phyloP scores from a whole-genome alignment of 176 grass and related monocot genomes.

The Poa pratensis region DNA sequence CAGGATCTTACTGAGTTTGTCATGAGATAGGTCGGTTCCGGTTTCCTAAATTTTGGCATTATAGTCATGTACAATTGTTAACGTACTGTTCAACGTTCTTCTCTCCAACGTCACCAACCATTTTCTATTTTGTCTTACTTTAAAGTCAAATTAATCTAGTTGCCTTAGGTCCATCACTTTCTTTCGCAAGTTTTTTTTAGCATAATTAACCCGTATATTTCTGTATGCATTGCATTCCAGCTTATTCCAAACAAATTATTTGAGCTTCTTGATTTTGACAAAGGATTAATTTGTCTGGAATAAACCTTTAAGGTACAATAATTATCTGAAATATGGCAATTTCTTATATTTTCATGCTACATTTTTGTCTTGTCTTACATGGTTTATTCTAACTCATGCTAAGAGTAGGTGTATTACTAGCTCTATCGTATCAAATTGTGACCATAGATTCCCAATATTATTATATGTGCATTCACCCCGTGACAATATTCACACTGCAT shows the following conservation, averaged over 20 bases:
- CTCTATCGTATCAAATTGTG: too few relatives aligned
- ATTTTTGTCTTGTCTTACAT: neutral
- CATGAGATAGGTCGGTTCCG: neutral
- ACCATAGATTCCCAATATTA: too few relatives aligned
- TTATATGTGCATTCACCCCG: too few relatives aligned
- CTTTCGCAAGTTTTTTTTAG: neutral
- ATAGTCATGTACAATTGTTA: neutral
- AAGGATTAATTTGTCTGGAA: conserved; percentile 75
- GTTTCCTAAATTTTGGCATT: neutral
- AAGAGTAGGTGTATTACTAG: neutral
- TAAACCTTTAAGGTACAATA: conserved; percentile 74
- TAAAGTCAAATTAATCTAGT: neutral
- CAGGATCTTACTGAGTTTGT: neutral
- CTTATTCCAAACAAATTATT: conserved; percentile 77
- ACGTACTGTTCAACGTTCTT: neutral
- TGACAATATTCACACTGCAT: too few relatives aligned
- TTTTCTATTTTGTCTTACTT: neutral
- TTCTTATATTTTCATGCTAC: neutral
- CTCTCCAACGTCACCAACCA: neutral
- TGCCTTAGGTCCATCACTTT: neutral
- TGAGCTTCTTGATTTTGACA: conserved; percentile 61
- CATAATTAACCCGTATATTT: conserved; percentile 31
- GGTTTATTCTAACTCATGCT: neutral
- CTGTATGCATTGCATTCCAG: conserved; percentile 44
- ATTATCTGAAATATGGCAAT: conserved; percentile 17